A percentile compares a stretch with the other conserved stretches of the same genome.
Conservation (phyloP, 2,329 filamentous ascomycete species). For the Exophiala dermatitidis region DNA sequence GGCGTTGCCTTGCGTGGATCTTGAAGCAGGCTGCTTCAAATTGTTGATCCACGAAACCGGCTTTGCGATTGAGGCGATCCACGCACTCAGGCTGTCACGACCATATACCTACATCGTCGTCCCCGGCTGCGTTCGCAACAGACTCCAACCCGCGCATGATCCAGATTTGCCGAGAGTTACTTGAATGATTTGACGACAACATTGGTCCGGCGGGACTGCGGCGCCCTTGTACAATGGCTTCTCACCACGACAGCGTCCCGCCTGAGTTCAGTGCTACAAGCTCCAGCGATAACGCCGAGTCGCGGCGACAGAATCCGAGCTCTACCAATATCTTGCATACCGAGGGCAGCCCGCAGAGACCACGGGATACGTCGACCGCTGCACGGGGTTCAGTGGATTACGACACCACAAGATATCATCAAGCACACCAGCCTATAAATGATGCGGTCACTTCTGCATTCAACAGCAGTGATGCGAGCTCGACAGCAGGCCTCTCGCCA, state of each 20-base stretch:
- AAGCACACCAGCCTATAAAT: constrained; percentile 43
- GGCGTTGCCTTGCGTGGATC: background rate
- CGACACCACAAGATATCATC: constrained; percentile 18
- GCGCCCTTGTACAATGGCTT: constrained; percentile 13
- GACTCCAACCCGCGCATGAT: constrained; percentile 5
- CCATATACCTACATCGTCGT: background rate
- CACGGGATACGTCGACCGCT: constrained; percentile 9
- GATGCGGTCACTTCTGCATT: constrained; percentile 53
- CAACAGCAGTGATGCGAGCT: constrained; percentile 41
- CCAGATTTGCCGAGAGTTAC: background rate
- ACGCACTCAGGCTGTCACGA: constrained; percentile 1
- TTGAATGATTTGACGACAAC: constrained; percentile 16
- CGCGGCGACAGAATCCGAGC: constrained; percentile 9
- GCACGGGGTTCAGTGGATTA: constrained; percentile 5
- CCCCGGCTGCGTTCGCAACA: constrained; percentile 4
- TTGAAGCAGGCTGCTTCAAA: background rate
- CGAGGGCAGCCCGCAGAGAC: constrained; percentile 4
- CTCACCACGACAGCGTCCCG: constrained; percentile 9
- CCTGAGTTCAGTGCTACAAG: constrained; percentile 4
- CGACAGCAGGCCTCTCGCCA: constrained; percentile 47
- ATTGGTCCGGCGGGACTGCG: constrained; percentile 11
- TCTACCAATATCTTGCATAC: constrained; percentile 11
- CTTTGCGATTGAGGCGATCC: background rate
- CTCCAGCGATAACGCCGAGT: constrained; percentile 10
- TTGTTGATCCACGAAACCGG: constrained; percentile 2